Base-by-base conservation (phyloP, 2,329 filamentous ascomycete species). In the Cladosporium sp. region DNA sequence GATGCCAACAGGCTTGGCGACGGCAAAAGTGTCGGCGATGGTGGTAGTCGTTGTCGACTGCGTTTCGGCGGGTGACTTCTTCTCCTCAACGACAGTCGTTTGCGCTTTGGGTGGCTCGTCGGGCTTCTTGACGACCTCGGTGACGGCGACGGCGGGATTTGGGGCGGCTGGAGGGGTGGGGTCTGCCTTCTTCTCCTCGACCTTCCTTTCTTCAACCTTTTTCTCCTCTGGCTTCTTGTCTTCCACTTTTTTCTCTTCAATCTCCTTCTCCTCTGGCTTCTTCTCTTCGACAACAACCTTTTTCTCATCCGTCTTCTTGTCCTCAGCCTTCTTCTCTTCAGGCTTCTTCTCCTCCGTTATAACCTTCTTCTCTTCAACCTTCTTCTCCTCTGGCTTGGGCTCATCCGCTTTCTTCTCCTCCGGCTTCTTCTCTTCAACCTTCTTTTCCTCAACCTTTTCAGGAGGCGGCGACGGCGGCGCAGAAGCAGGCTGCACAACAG, bases 191-290 rank as follows among this genome's bases (percentile, higher is more conserved):
- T 38, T 38, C n/a, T 38, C n/a, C 14, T 38, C 35, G 5, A 14
- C 35, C 8, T 38, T 38, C 8, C 18, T 38, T 11, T 38, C 35
- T 8, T 49, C 46, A 8, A 31, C 22, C 31, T 42, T 49, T 7
- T 35, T 49, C 2, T 35, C 13, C 46, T 49, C 46, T 7, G 46
- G 28, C 8, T 49, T 43, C 31, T 49, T 49, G 19, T 48, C 45
- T n/a, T 48, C 45, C 9, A 42, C 28, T 2, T 35, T 35, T 9
- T 28, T 28, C 7, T 28, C 22, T 2, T 28, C 45, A 13, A 16
- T 2, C 8, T 40, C 31, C 7, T 48, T 48, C 22, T 41, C 46
- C 5, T 28, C 37, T 3, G 37, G 22, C 35, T 49, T 49, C 14
- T 41, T 40, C n/a, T 49, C 46, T 7, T 49, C 37, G 5, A 41